These are phyloP conservation scores for Cardiospermum halicacabum DNA, from an alignment of 345 rosid species.

Conservation along the genomic window DNA sequence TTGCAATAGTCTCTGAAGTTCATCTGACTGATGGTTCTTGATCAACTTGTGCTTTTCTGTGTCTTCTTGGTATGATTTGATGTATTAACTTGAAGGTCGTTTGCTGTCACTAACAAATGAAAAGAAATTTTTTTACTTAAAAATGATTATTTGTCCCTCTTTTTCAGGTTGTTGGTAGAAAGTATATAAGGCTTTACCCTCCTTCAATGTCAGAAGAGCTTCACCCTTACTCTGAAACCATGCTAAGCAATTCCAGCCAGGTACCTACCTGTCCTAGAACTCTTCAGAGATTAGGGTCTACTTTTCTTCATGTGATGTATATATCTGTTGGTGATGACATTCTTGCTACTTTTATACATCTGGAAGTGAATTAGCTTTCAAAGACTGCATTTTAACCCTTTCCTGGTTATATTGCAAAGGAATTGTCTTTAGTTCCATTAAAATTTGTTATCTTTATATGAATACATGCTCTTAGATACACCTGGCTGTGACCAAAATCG, in stretches of 20 bases:
- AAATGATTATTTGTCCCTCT: constrained; percentile 10
- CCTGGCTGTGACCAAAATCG: too few species aligned
- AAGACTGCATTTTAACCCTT: not conserved
- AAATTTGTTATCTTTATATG: not conserved
- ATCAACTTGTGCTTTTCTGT: not conserved
- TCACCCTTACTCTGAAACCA: constrained; percentile 73
- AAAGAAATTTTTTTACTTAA: not conserved
- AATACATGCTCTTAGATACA: not conserved
- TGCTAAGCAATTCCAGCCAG: constrained; percentile 94
- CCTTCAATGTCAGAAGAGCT: constrained; percentile 71
- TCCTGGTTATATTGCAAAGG: not conserved
- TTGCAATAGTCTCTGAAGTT: too few species aligned
- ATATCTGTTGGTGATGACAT: not conserved
- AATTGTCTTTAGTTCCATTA: not conserved
- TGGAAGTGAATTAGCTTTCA: not conserved
- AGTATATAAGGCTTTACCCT: constrained; percentile 81
- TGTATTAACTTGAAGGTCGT: not conserved
- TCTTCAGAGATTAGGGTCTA: not conserved
- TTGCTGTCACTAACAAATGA: not conserved
- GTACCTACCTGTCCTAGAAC: constrained; percentile 30
- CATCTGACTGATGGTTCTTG: not conserved
- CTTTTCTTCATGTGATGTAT: not conserved
- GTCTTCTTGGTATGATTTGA: not conserved
- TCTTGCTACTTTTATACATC: not conserved
- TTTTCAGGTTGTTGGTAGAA: constrained; percentile 84